Base-by-base conservation (phyloP, 805 yeast species). In the Starmerella scarabaei region DNA sequence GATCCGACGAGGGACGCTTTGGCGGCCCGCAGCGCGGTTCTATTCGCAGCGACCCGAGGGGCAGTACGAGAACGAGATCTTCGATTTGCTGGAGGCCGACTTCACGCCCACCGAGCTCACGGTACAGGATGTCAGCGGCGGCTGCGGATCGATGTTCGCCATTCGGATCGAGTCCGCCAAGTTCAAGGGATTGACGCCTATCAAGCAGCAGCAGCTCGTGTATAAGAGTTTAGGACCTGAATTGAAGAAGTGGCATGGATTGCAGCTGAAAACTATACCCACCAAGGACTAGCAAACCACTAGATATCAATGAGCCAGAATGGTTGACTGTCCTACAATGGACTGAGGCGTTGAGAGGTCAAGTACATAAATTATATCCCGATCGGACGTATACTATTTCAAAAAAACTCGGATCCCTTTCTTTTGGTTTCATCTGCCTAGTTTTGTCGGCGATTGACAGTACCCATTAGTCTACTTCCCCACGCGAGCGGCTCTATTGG, bases 131-230 rank as follows among this genome's bases (percentile, higher is more conserved):
- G 75, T 88, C 7, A 77, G 91, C 21, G 97, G 88, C 16, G 98
- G 98, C 1, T 91, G 98, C 62, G 98, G 98, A 1, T 85, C 96
- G 5, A 91, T 91, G 98, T 91, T 84, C 62, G 84, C 94, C 35
- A 88, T 91, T 37, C 64, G 68, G 43, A 72, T 91, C 15, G 80
- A 76, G 34, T 76, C 91, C 39, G 67, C 66, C 2, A 64, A 73
- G 53, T 91, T 91, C 62, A 74, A 80, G 51, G 94, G 94, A 0
- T 55, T 82, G 33, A 65, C 82, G 1, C 83, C 83, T 76, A 69
- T 91, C 49, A 86, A 85, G 56, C 98, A 91, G 59, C 98, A 91
- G 55, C 70, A 94, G 44, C 59, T 88, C 50, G 97, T 91, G 14
- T 88, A 91, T 60, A 72, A 74, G 40, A 66, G 76, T 2, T 65